A percentile compares a stretch with the other conserved stretches of the same genome.
Conservation (phyloP, 179 eudicot species). For the Beta macrorhiza region DNA sequence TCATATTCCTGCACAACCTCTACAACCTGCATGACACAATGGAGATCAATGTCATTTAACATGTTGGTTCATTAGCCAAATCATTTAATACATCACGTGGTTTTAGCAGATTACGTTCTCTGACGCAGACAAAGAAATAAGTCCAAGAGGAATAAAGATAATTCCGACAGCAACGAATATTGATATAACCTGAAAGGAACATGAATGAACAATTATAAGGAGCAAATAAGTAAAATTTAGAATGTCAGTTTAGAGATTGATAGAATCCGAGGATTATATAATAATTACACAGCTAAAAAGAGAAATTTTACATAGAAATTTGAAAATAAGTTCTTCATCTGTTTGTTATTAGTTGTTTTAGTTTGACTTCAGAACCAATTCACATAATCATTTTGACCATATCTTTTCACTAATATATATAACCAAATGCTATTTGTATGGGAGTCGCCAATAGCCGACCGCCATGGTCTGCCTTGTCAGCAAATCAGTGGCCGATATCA, state of each 20-base stretch:
- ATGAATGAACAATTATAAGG: neutral
- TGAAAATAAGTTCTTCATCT: neutral
- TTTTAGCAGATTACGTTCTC: conserved; percentile 27
- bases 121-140: conserved; percentile 44
- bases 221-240: neutral
- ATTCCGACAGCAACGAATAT: conserved; percentile 42
- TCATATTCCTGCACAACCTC: conserved; percentile 18
- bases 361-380: too few species aligned
- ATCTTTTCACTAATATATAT: neutral
- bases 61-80: neutral
- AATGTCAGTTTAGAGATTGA: neutral
- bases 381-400: neutral
- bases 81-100: neutral
- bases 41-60: conserved; percentile 1
- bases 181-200: conserved; percentile 35
- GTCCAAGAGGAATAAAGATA: conserved; percentile 43
- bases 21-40: conserved; percentile 29
- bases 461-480: too few species aligned
- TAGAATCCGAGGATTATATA: too few species aligned
- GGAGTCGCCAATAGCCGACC: too few species aligned
- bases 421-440: too few species aligned
- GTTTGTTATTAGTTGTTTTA: too few species aligned
- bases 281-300: too few species aligned
- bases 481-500: too few species aligned
- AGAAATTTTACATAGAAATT: neutral